Evolutionary conservation across 1,284 basidiomycete species (phyloP).

Genomic region (Pseudozyma pruni): DNA sequence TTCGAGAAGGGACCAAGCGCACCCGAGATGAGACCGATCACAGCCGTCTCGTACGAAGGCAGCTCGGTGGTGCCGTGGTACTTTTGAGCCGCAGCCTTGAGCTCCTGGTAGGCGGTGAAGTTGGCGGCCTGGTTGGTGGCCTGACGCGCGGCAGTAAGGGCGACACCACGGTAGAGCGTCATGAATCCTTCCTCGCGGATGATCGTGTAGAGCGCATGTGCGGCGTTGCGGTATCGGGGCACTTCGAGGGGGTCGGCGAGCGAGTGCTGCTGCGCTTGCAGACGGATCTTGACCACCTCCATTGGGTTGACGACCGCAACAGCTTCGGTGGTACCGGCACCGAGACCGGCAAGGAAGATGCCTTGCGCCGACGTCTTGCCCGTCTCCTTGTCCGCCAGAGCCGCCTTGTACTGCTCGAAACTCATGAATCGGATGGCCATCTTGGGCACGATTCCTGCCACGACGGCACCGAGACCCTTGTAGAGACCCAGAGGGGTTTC

Average conservation of each 20-base stretch:
- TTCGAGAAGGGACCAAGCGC: conserved; percentile 97
- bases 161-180: conserved; percentile 90
- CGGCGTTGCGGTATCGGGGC: conserved; percentile 95
- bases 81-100: conserved; percentile 82
- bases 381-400: conserved; percentile 79
- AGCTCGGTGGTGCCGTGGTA: conserved; percentile 75
- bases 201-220: conserved; percentile 94
- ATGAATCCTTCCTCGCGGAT: conserved; percentile 88
- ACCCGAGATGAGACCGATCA: conserved; percentile 92
- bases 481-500: conserved; percentile 96
- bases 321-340: conserved; percentile 87
- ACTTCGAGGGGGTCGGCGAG: conserved; percentile 93
- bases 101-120: conserved; percentile 97
- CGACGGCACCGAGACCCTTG: conserved; percentile 97
- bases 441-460: conserved; percentile 93
- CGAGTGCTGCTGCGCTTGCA: conserved; percentile 98
- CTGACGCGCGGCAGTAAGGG: conserved; percentile 90
- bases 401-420: conserved; percentile 92
- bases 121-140: conserved; percentile 99
- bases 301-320: conserved; percentile 95
- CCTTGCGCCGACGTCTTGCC: conserved; percentile 79
- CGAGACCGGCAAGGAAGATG: conserved; percentile 88
- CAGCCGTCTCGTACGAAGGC: conserved; percentile 87
- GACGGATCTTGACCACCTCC: conserved; percentile 98
- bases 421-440: conserved; percentile 99